Conservation (phyloP, 345 rosid genomes). For the Lepidium didymum region DNA sequence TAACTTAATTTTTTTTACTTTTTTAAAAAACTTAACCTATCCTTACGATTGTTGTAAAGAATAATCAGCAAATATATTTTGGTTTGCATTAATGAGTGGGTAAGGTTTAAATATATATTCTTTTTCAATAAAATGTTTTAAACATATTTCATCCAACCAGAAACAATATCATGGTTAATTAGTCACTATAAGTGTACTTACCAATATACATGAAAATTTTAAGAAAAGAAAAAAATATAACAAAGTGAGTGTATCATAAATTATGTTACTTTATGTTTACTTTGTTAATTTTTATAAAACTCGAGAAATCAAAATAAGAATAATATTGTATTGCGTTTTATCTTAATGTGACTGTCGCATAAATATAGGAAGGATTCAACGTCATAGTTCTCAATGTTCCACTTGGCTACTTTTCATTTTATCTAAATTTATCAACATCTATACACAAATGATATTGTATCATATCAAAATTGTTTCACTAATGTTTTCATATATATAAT, state of each 20-base stretch:
- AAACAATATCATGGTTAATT: neutral
- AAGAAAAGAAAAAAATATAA: no score
- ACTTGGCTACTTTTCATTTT: conserved; percentile 14
- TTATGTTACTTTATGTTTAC: neutral
- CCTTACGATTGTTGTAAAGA: no score
- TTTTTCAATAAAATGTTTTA: neutral
- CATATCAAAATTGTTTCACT: neutral
- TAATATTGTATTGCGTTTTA: conserved; percentile 16
- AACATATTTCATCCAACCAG: neutral
- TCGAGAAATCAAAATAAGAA: neutral
- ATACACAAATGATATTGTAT: neutral
- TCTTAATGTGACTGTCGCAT: conserved; percentile 15
- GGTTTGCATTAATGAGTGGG: neutral
- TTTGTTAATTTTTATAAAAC: neutral
- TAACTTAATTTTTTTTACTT: no score
- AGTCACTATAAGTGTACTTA: neutral
- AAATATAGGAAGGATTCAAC: conserved; percentile 24
- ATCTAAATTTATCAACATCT: conserved; percentile 8
- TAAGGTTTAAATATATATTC: neutral
- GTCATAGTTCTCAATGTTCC: conserved; percentile 14
- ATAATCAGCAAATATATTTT: neutral
- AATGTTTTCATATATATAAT: neutral
- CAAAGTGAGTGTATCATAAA: no score
- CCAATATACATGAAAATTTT: neutral
- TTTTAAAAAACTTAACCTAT: no score